Conservation (phyloP, 805 yeast species). For the Huiozyma sinensis region DNA sequence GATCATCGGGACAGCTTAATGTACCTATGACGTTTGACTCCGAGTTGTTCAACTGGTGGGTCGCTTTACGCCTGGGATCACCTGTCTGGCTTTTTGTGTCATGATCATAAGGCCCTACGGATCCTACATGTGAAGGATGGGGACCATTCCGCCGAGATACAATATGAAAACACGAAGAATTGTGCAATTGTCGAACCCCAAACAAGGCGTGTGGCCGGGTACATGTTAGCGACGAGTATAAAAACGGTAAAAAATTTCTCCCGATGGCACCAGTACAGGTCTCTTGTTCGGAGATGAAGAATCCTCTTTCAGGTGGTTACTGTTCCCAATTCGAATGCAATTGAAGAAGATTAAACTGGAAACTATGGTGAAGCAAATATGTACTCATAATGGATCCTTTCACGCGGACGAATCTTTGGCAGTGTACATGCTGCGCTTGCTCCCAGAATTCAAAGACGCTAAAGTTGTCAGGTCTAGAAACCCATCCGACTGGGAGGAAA, state of each 20-base stretch:
- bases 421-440: conserved; percentile 65
- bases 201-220: too few relatives aligned
- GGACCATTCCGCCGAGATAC: too few relatives aligned
- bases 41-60: too few relatives aligned
- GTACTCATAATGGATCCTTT: conserved; percentile 88
- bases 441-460: conserved; percentile 61
- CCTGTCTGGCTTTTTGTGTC: too few relatives aligned
- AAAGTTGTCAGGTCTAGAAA: conserved; percentile 74
- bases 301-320: background rate
- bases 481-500: conserved; percentile 67
- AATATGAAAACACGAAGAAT: too few relatives aligned
- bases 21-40: too few relatives aligned
- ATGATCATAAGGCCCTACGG: too few relatives aligned
- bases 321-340: conserved; percentile 1
- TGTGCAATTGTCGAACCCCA: too few relatives aligned
- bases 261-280: background rate
- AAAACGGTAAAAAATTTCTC: background rate
- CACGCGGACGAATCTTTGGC: conserved; percentile 97
- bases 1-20: too few relatives aligned
- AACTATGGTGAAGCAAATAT: conserved; percentile 40
- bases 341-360: conserved; percentile 10
- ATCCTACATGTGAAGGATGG: too few relatives aligned
- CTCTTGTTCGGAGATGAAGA: background rate
- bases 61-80: too few relatives aligned
- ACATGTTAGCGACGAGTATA: too few relatives aligned